Evolutionary conservation across 2,329 filamentous ascomycete species (phyloP).

Genomic region (Pestalotiopsis sp.): DNA sequence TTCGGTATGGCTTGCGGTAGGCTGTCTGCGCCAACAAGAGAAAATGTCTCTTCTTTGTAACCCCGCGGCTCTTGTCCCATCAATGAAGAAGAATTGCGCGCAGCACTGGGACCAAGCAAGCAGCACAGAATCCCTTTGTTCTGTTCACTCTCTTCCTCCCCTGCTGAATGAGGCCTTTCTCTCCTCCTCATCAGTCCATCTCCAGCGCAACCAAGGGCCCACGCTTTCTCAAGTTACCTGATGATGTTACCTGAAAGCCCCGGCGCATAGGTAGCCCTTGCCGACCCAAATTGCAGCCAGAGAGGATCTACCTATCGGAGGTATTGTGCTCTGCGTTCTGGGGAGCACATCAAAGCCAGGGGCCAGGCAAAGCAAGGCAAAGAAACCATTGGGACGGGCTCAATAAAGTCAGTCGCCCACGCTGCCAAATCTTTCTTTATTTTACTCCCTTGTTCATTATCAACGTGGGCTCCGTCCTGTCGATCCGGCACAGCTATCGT

Average conservation of each 20-base stretch:
- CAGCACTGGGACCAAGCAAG: neutral
- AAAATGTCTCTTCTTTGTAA: neutral
- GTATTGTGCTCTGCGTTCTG: neutral
- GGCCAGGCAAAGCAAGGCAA: neutral
- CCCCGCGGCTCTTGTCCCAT: conserved; percentile 2
- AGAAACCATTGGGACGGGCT: neutral
- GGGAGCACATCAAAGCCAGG: neutral
- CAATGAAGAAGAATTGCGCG: neutral
- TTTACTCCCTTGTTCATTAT: neutral
- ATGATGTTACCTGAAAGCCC: neutral
- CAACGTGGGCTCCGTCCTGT: neutral
- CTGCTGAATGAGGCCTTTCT: neutral
- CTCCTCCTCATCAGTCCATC: neutral
- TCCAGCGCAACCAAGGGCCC: neutral
- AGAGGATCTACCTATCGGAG: neutral
- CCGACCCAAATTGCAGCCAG: neutral
- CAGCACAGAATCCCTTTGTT: neutral
- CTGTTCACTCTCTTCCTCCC: neutral
- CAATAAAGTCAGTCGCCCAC: neutral
- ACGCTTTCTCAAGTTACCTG: neutral
- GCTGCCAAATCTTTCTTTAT: neutral
- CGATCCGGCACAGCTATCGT: neutral
- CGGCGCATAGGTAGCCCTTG: neutral
- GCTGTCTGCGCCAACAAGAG: neutral
- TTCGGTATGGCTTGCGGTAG: neutral